These are phyloP conservation scores for Raffaelea ambrosiae DNA, from an alignment of 2,329 filamentous ascomycete species.

Conservation along the genomic window DNA sequence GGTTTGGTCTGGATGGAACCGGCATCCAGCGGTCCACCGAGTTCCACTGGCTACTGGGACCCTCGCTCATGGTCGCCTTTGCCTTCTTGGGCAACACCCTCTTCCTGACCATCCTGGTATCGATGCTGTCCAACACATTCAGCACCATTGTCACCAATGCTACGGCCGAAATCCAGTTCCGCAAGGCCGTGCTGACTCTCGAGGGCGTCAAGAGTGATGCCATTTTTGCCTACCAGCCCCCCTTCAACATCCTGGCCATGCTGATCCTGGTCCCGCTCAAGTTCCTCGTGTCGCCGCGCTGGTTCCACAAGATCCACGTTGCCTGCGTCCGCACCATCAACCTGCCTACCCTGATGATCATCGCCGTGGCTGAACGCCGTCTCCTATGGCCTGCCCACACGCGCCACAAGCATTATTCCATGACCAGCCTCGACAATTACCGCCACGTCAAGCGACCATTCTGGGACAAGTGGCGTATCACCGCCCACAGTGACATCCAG, in stretches of 20 bases:
- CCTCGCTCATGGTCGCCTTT: constrained; percentile 72
- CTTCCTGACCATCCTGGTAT: constrained; percentile 82
- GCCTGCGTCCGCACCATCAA: constrained; percentile 66
- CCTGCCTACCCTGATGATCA: constrained; percentile 62
- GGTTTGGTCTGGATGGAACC: constrained; percentile 76
- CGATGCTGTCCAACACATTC: constrained; percentile 80
- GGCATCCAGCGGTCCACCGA: constrained; percentile 54
- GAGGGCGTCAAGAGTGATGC: constrained; percentile 81
- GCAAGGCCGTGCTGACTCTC: constrained; percentile 70
- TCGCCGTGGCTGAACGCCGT: constrained; percentile 62
- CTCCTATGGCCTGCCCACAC: constrained; percentile 47
- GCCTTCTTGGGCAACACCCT: constrained; percentile 80
- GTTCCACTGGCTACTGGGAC: constrained; percentile 73
- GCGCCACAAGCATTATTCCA: background rate
- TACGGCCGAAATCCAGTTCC: constrained; percentile 76
- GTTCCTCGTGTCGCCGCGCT: constrained; percentile 67
- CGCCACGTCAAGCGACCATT: constrained; percentile 34
- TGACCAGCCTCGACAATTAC: constrained; percentile 5
- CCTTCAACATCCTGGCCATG: constrained; percentile 74
- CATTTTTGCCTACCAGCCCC: constrained; percentile 73
- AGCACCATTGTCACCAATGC: constrained; percentile 68
- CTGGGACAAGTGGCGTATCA: constrained; percentile 61
- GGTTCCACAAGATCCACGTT: constrained; percentile 89
- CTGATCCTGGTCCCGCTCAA: constrained; percentile 68
- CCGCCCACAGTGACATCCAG: constrained; percentile 62